Base-by-base conservation (phyloP, 345 rosid genomes). In the Jatropha curcas region DNA sequence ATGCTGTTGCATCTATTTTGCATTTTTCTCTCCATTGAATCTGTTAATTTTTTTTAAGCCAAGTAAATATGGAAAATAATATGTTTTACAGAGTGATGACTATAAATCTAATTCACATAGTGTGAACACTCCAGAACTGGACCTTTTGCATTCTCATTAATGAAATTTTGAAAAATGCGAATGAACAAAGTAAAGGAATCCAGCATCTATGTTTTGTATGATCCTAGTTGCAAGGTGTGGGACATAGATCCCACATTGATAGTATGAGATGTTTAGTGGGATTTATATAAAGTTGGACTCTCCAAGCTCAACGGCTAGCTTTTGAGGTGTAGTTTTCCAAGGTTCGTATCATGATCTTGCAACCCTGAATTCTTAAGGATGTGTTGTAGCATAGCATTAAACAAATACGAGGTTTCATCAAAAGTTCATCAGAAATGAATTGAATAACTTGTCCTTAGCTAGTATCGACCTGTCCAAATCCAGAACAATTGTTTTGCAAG, bases 1-100 rank as follows among this genome's bases (percentile, higher is more conserved):
- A 25, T 43, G 7, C 17, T 14, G 5, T 7, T 19, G 39, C 24
- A 63, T 63, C 4, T 37, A 11, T 55, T 24, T 57, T 43, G 65
- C 43, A 43, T 28, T 63, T 17, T n/a, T 66, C 48, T 14, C 56
- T 50, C 59, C 70, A 31, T 73, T 63, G 34, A 45, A 20, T 4
- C n/a, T 41, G 11, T 25, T 13, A 17, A 13, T 62, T 62, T 63
- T 27, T 25, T 45, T 22, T 48, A 13, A 48, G 19, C 17, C 20
- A 37, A 20, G 22, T 11, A 62, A 64, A 52, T 64, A 25, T 43
- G 1, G 5, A 46, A 25, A 20, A 19, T 14, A 14, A n/a, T 48
- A 48, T 31, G 43, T 37, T 64, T 39, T 30, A 46, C 12, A 27
- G 57, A 27, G 19, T 46, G 68, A 25, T 25, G 7, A 31, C 37